Base-by-base conservation (phyloP, 768 basidiomycete genomes). In the Russula ochroleuca region DNA sequence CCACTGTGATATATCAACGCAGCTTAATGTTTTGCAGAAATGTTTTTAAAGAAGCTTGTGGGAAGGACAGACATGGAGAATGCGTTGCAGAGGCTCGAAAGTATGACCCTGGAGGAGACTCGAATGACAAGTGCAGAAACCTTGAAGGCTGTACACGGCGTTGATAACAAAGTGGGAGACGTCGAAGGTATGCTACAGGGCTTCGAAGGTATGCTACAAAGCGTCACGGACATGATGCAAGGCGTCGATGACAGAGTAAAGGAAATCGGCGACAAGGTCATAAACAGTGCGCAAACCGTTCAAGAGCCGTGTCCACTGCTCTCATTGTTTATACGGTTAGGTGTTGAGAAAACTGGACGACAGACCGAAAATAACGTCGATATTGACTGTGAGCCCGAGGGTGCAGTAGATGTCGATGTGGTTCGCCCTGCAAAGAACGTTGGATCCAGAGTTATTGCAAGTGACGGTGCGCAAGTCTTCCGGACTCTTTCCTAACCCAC, bases 81-180 rank as follows among this genome's bases (percentile, higher is more conserved):
- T 40, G 54, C 54, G 4, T 17, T 55, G 21, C 54, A 10, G 7
- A 38, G 31, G 7, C 9, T 60, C 6, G 58, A 64, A 17, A 54
- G 13, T 6, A 0, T 59, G 19, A 60, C 52, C 1, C 45, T 28
- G 8, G 53, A 54, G 7, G 63, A 64, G 33, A 33, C 38, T 43
- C 31, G 37, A 37, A 55, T 21, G 33, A 31, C 14, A 17, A 13
- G 38, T 2, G 17, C 37, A 15, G 45, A 49, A 43, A 2, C 41
- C 41, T 8, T 43, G 19, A 43, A 19, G 8, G 41, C 17, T 7
- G 19, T 43, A 43, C 5, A 43, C 41, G 47, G 10, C 23, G 10
- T 58, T 17, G 57, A 48, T 9, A 9, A 14, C 15, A 59, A 4
- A 25, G 3, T 59, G 28, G n/a, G 31, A 4, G 19, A 7, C 38